phyloP scores from a whole-genome alignment of 2,329 filamentous ascomycete genomes.

The Talaromyces marneffei region DNA sequence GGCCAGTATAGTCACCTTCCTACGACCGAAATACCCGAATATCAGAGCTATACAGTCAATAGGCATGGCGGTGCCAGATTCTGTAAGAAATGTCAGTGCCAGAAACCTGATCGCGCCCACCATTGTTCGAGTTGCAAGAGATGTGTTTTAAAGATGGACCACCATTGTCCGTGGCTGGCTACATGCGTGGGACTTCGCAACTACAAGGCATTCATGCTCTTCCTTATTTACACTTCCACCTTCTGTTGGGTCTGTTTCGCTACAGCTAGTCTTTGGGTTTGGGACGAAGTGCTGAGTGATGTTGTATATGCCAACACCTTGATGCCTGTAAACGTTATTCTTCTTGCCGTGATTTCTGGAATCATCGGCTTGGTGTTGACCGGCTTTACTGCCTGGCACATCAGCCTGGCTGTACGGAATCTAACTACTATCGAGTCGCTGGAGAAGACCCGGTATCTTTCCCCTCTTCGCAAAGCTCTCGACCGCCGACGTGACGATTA shows the following conservation, averaged over 20 bases:
- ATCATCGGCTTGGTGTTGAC: conserved; percentile 87
- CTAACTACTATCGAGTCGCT: conserved; percentile 95
- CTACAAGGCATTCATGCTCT: conserved; percentile 92
- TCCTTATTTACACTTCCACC: conserved; percentile 79
- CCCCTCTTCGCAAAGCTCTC: conserved; percentile 66
- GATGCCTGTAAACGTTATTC: conserved; percentile 83
- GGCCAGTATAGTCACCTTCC: conserved; percentile 70
- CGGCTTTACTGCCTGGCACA: conserved; percentile 88
- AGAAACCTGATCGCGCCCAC: conserved; percentile 92
- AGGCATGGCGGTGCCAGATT: conserved; percentile 79
- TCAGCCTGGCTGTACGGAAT: conserved; percentile 69
- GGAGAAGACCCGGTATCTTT: conserved; percentile 91
- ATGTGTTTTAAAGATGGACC: conserved; percentile 98
- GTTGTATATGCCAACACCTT: conserved; percentile 66
- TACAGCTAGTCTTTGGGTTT: conserved; percentile 77
- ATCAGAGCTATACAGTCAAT: conserved; percentile 84
- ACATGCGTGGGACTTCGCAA: conserved; percentile 91
- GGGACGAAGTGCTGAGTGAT: conserved; percentile 69
- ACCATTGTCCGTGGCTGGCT: conserved; percentile 97
- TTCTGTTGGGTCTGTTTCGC: conserved; percentile 79
- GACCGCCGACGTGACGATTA: conserved; percentile 55
- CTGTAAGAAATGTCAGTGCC: conserved; percentile 95
- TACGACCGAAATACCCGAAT: conserved; percentile 57
- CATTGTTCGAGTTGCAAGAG: conserved; percentile 93
- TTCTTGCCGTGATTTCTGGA: conserved; percentile 78